Conservation (phyloP, 768 basidiomycete genomes). For the Termitomyces sp. region DNA sequence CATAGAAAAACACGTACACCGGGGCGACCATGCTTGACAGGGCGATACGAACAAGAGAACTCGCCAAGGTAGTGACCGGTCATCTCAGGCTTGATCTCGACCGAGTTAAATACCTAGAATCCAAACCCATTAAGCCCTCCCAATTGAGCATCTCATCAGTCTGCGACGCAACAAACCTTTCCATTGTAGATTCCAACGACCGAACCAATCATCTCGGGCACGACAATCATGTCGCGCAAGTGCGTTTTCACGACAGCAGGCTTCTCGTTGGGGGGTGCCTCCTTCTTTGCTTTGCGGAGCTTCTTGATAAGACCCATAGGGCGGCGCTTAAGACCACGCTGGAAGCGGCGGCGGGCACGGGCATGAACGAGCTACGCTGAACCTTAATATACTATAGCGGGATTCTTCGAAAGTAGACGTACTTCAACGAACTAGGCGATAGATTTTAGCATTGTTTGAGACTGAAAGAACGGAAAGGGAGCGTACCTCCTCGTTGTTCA, state of each 20-base stretch:
- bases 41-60: constrained; percentile 95
- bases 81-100: constrained; percentile 99
- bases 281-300: constrained; percentile 99
- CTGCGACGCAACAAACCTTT: constrained; percentile 50
- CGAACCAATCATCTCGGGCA: constrained; percentile 99
- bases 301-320: constrained; percentile 99
- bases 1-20: constrained; percentile 61
- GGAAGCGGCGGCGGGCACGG: constrained; percentile 97
- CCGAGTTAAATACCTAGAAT: constrained; percentile 81
- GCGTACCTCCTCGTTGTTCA: constrained; percentile 93
- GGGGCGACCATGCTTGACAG: constrained; percentile 99
- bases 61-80: constrained; percentile 99
- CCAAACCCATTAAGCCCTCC: constrained; percentile 1
- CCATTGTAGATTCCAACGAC: constrained; percentile 99
- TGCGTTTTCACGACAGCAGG: constrained; percentile 99
- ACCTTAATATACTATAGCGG: background rate
- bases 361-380: constrained; percentile 84
- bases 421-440: constrained; percentile 72
- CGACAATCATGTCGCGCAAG: constrained; percentile 99
- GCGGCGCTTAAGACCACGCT: constrained; percentile 96
- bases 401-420: constrained; percentile 21
- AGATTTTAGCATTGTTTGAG: background rate
- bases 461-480: background rate
- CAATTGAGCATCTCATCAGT: background rate
- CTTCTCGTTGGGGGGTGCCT: constrained; percentile 98